A percentile compares a stretch with the other conserved stretches of the same genome.
phyloP scores from a whole-genome alignment of 2,329 filamentous ascomycete genomes.

The Trichoderma gracile region DNA sequence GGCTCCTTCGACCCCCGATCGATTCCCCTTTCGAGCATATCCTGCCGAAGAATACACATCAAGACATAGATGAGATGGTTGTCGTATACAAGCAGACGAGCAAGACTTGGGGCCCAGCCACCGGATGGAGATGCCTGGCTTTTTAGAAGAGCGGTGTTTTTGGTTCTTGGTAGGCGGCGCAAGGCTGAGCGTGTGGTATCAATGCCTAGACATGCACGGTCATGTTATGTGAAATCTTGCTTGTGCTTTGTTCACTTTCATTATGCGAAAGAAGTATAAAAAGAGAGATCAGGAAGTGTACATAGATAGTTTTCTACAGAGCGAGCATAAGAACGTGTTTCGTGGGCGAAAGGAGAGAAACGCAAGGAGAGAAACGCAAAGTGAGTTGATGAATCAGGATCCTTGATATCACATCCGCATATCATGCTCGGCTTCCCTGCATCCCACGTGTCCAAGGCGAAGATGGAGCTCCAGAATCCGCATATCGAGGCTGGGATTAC shows the following conservation, averaged over 20 bases:
- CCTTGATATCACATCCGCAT: not conserved
- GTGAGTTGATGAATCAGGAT: not conserved
- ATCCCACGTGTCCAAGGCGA: not conserved
- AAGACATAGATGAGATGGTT: not conserved
- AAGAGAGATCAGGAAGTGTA: not conserved
- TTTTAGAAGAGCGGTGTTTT: not conserved
- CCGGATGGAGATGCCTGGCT: not conserved
- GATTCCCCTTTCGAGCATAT: not conserved
- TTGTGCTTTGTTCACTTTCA: not conserved
- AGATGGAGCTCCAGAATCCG: not conserved
- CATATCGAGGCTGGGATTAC: not conserved
- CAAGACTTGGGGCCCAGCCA: not conserved
- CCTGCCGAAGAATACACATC: not conserved
- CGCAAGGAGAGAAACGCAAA: not conserved
- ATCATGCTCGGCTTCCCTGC: not conserved
- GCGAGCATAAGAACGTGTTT: not conserved
- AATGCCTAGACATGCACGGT: not conserved
- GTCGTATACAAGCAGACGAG: not conserved
- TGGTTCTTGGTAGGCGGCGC: not conserved
- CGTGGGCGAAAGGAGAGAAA: not conserved
- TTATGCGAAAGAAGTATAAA: not conserved
- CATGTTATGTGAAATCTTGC: not conserved
- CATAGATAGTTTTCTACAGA: not conserved
- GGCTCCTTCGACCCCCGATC: not conserved
- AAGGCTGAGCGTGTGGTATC: not conserved